Evolutionary conservation across 768 basidiomycete genomes (phyloP), one percentile per base, ranked within the genome.

Genomic region (Boletus subcaerulescens): DNA sequence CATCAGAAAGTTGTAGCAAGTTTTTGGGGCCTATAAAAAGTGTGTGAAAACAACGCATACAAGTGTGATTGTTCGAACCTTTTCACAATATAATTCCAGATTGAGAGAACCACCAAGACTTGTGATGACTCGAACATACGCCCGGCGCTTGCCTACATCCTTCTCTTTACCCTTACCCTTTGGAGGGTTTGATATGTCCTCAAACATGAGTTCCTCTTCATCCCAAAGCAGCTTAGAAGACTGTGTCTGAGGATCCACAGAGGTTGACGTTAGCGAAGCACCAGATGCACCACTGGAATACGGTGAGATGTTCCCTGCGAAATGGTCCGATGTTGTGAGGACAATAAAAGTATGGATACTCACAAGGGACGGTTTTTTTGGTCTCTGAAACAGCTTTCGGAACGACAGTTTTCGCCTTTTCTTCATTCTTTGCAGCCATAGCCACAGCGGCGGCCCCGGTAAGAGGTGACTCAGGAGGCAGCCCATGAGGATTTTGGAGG

Each of bases 141-240:
- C 96, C 52, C 95, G 86, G 42, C 89, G 84, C 66, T 91, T 93
- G 12, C 92, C 88, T 18, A 94, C 78, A 58, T 96, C 92, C 66
- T 95, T 96, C 66, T 95, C 94, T 71, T 98, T 98, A 2, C 86
- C 87, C 71, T 93, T 93, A 1, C 89, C 86, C 70, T 91, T 92
- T 3, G 77, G 77, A 14, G 85, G 85, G 55, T 87, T 87, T 13
- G 86, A 78, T 60, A 99, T 86, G 33, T 91, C 90, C 71, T 98
- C 96, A 61, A 95, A 99, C 97, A 99, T 99, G 15, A 95, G 76
- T 68, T 98, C 96, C 72, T 99, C 97, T 84, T 98, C 97, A 70
- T 99, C 95, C 85, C 94, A 95, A n/a, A 98, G 75, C 5, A 97
- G 82, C 62, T 89, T 86, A 45, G 94, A 86, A 43, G 74, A 73